Base-by-base conservation (phyloP, 2,329 filamentous ascomycete genomes). In the Aspergillus japonicus region DNA sequence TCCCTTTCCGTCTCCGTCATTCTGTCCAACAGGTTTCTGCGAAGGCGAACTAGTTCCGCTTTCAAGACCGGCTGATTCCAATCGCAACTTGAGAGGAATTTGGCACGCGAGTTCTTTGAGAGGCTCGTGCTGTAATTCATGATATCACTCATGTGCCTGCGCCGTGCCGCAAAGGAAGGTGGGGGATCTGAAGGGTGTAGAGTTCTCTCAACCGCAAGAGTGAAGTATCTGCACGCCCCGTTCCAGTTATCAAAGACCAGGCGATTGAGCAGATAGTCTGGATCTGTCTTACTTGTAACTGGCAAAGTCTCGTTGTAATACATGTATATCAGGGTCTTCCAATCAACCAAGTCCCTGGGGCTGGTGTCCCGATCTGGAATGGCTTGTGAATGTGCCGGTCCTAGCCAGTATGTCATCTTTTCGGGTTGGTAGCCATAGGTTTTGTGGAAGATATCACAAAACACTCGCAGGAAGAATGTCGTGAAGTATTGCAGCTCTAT, bases 391-490 rank as follows among this genome's bases (percentile, higher is more conserved):
- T 54, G 59, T 62, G 82, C 64, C 5, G 95, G 94, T 0, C 87
- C 89, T 14, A 97, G 70, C 79, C 92, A 96, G 74, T 97, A 99
- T 0, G 92, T 89, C 72, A 96, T 83, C 29, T 88, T 86, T 0
- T 81, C 75, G 0, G 80, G 66, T 16, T 86, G 81, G 0, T 84
- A 79, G 52, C 90, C 86, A 68, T 91, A 99, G 3, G 82, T 81
- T 73, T 99, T 99, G 74, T 92, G 94, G 78, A 96, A 98, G 0
- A 97, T 80, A 66, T 98, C 92, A 16, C 85, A 78, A 73, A 96
- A 97, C 0, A 96, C 75, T 4, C 84, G 82, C 47, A 96, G 77
- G 0, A 91, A 96, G 71, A 95, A 96, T 0, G 73, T 75, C 0
- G 86, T 87, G n/a, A 98, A 72, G 1, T 78, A 72, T 0, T 83